Evolutionary conservation across 306 rosid species (phyloP), one percentile per base, ranked within the genome.

Genomic region (Castanea mollissima): DNA sequence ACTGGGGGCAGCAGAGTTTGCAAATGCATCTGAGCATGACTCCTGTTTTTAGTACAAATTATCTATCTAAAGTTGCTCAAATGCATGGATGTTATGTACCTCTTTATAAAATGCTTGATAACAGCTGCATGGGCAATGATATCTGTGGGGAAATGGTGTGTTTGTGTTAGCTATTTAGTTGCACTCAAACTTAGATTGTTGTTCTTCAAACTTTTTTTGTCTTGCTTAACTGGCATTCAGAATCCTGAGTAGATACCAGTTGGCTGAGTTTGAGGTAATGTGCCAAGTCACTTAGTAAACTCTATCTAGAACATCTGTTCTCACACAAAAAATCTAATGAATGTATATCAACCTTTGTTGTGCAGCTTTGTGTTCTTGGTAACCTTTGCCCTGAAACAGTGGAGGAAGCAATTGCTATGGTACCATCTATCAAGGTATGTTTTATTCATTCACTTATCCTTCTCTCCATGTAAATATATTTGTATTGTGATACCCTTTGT

Each of bases 351-450:
- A 59, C 76, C 67, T 69, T 59, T 74, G 23, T 72, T 69, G 64
- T 88, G 89, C 90, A 95, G 99, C 88, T 95, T 32, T 95, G 97
- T 83, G 99, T 95, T 74, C 99, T 95, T 75, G 99, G 99, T 44
- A 95, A 95, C 88, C 98, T 95, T 77, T 95, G 99, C 80, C 99
- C 99, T 6, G 99, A 95, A 88, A 95, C 99, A 69, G 99, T 95
- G 77, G 99, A 95, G 90, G 99, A 95, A 91, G 99, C 99, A 68
- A 95, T 87, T 83, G 97, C 99, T 62, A 92, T 95, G 97, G 98
- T 95, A 51, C 99, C 99, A 20, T 92, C 93, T 76, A 92, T 94
- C 79, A 94, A 90, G 97, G 99, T 94, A 82, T 67, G 25, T 16
- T 38, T n/a, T 31, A 54, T 51, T 76, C 31, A 73, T 59, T 64